Evolutionary conservation across 371 early-diverging fungal species (phyloP).

Genomic region (Mucor velutinosus): DNA sequence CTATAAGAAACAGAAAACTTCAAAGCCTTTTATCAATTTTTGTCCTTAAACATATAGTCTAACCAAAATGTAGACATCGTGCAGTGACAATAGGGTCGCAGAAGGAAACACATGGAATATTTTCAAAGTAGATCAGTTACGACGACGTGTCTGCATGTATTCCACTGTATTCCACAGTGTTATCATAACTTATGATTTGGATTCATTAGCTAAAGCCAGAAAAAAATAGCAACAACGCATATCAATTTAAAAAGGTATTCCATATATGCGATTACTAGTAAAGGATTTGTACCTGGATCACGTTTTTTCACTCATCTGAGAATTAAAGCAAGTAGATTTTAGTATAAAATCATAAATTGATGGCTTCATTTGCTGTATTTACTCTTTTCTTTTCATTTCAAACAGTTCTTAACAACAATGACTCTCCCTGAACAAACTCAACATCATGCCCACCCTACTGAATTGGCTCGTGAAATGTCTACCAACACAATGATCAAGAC

Average conservation of each 20-base stretch:
- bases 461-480: conserved; percentile 4
- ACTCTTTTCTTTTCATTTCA: neutral
- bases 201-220: no score
- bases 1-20: no score
- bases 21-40: no score
- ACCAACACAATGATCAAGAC: neutral
- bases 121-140: no score
- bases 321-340: neutral
- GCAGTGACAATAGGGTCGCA: no score
- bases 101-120: no score
- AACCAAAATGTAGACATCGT: no score
- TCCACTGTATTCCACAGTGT: no score
- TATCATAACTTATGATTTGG: no score
- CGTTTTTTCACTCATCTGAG: neutral
- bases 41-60: no score
- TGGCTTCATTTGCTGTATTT: neutral
- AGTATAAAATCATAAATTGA: neutral
- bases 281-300: neutral
- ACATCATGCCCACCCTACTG: neutral
- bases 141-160: no score
- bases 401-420: neutral
- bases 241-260: neutral
- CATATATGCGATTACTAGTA: neutral
- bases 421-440: neutral
- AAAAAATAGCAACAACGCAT: neutral